Percentiles rank a stretch among this genome's conserved stretches.
These are phyloP conservation scores for Balansia obtecta DNA, from an alignment of 2,329 filamentous ascomycete genomes.

Conservation along the genomic window DNA sequence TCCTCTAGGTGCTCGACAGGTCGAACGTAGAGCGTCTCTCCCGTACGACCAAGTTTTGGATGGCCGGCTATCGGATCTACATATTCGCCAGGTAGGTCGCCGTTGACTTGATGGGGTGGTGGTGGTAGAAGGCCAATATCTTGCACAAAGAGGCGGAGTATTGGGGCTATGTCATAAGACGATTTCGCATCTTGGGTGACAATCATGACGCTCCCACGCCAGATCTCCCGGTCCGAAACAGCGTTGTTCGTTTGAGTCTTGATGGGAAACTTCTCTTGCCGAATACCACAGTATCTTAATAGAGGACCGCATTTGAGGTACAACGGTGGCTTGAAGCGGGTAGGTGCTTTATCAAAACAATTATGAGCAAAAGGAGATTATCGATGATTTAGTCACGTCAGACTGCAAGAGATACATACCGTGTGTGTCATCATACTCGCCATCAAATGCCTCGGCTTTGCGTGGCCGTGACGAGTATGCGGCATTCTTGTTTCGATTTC, in stretches of 20 bases:
- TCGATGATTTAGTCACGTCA: neutral
- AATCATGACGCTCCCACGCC: slow-evolving; percentile 92
- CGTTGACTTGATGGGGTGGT: slow-evolving; percentile 55
- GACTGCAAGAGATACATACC: slow-evolving; percentile 26
- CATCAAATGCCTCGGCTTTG: slow-evolving; percentile 52
- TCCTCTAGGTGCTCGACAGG: slow-evolving; percentile 80
- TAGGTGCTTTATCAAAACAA: slow-evolving; percentile 31
- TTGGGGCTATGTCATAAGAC: slow-evolving; percentile 68
- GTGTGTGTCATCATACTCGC: slow-evolving; percentile 52
- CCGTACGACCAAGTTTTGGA: slow-evolving; percentile 71
- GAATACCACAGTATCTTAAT: slow-evolving; percentile 77
- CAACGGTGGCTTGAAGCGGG: slow-evolving; percentile 69
- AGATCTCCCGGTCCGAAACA: slow-evolving; percentile 56
- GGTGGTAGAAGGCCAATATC: slow-evolving; percentile 71
- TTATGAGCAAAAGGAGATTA: neutral
- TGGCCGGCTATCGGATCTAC: slow-evolving; percentile 83
- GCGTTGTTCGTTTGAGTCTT: slow-evolving; percentile 15
- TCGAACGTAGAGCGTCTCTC: slow-evolving; percentile 76
- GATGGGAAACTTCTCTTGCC: slow-evolving; percentile 41
- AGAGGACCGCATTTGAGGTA: slow-evolving; percentile 86
- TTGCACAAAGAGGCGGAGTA: slow-evolving; percentile 73
- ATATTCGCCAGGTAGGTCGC: slow-evolving; percentile 64
- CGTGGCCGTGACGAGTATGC: slow-evolving; percentile 34
- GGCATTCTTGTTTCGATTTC: slow-evolving; percentile 32
- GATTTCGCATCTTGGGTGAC: slow-evolving; percentile 79